A percentile compares a stretch with the other conserved stretches of the same genome.
Conservation (phyloP, 176 grass and related monocot species). For the Thalia dealbata region DNA sequence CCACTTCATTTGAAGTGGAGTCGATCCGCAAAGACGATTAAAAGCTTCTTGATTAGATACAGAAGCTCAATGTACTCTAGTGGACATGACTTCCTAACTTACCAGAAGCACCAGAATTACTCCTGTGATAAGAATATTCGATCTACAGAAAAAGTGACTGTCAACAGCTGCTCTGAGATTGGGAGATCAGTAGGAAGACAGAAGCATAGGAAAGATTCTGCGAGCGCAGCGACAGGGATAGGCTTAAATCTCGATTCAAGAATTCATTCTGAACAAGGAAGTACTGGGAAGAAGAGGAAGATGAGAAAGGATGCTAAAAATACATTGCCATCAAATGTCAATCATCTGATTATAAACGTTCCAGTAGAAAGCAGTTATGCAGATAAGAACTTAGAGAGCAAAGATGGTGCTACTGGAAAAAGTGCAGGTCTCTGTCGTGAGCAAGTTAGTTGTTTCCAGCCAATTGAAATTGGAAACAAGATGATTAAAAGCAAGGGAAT, state of each 20-base stretch:
- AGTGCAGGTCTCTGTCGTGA: not conserved
- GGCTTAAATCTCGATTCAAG: not conserved
- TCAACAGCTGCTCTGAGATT: not conserved
- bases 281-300: not conserved
- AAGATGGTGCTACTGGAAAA: slow-evolving; percentile 1
- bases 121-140: not conserved
- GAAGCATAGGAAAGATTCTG: slow-evolving; percentile 1
- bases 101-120: slow-evolving; percentile 12
- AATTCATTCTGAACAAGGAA: slow-evolving; percentile 1
- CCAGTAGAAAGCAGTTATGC: not conserved
- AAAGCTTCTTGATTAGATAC: slow-evolving; percentile 18
- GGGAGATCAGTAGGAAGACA: not conserved
- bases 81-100: not conserved
- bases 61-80: slow-evolving; percentile 18
- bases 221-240: not conserved
- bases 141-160: not conserved
- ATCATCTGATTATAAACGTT: slow-evolving; percentile 3
- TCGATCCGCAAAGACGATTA: slow-evolving; percentile 3
- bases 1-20: slow-evolving; percentile 14
- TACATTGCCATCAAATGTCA: not conserved
- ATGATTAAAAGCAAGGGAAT: not conserved
- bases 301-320: not conserved
- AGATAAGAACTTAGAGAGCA: not conserved
- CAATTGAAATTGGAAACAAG: not conserved
- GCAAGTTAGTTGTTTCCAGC: not conserved